Conservation (phyloP, 805 yeast genomes). For the Candida railenensis region DNA sequence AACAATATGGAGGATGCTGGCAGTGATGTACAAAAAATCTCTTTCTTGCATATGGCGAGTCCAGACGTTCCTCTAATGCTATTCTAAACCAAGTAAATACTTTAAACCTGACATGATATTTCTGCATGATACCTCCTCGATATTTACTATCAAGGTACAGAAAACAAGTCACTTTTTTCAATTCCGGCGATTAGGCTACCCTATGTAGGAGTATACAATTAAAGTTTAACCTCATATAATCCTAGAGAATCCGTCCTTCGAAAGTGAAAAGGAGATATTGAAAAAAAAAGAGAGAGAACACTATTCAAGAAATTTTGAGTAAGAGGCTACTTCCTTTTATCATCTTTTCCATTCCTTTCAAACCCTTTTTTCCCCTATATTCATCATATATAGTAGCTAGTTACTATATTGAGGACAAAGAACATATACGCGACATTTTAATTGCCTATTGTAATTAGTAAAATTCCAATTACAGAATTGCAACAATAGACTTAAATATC, state of each 20-base stretch:
- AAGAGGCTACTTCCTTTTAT: too few relatives aligned
- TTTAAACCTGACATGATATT: conserved; percentile 2
- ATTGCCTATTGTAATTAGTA: not conserved
- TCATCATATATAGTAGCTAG: too few relatives aligned
- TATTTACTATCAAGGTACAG: not conserved
- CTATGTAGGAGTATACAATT: not conserved
- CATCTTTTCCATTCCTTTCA: too few relatives aligned
- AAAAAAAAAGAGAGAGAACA: not conserved
- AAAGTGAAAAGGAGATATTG: not conserved
- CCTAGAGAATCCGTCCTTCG: not conserved
- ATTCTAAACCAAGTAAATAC: not conserved
- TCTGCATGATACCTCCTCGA: conserved; percentile 3
- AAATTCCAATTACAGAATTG: not conserved
- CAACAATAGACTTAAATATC: not conserved
- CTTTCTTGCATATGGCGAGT: not conserved
- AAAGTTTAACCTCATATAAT: too few relatives aligned
- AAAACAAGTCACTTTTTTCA: not conserved
- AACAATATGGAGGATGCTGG: not conserved
- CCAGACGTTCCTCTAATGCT: not conserved
- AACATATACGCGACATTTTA: too few relatives aligned
- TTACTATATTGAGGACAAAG: too few relatives aligned
- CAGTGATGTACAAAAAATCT: not conserved
- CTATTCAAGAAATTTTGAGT: not conserved
- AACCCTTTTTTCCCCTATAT: too few relatives aligned
- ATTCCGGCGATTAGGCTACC: not conserved